These are phyloP conservation scores for Globisporangium rhizosaccharum DNA, from an alignment of 352 stramenopile species.

Conservation along the genomic window DNA sequence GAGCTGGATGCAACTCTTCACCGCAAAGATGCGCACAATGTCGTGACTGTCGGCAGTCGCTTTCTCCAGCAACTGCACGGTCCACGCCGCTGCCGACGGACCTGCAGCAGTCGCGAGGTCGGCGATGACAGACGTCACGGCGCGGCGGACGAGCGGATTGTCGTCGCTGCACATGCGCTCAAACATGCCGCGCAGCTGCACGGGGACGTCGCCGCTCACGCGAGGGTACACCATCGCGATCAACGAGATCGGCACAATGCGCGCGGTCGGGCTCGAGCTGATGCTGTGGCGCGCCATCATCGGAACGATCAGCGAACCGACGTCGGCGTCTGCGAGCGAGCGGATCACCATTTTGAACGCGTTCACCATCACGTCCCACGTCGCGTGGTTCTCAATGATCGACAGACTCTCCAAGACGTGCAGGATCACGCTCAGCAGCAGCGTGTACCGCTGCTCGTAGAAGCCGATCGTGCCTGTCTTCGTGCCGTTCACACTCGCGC, in stretches of 20 bases:
- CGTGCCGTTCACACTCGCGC: conserved; percentile 8
- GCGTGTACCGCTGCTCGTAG: conserved; percentile 48
- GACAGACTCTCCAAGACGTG: conserved; percentile 83
- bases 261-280: conserved; percentile 75
- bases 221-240: conserved; percentile 73
- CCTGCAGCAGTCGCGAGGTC: conserved; percentile 59
- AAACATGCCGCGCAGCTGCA: conserved; percentile 84
- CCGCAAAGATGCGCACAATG: conserved; percentile 84
- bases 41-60: conserved; percentile 79
- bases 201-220: conserved; percentile 59
- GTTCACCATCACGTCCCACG: conserved; percentile 87
- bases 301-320: conserved; percentile 60
- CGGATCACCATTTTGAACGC: conserved; percentile 67
- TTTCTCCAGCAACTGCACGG: conserved; percentile 76
- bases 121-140: conserved; percentile 79
- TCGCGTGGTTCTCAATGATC: conserved; percentile 88
- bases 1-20: conserved; percentile 78
- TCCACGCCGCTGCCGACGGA: conserved; percentile 50
- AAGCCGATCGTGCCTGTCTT: conserved; percentile 14
- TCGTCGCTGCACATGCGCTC: conserved; percentile 86
- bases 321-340: conserved; percentile 52
- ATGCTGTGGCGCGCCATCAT: conserved; percentile 82
- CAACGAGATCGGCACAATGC: conserved; percentile 78
- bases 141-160: conserved; percentile 77
- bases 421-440: conserved; percentile 70